phyloP scores from a whole-genome alignment of 148 eudicot genomes.

The Heliosperma pusillum region DNA sequence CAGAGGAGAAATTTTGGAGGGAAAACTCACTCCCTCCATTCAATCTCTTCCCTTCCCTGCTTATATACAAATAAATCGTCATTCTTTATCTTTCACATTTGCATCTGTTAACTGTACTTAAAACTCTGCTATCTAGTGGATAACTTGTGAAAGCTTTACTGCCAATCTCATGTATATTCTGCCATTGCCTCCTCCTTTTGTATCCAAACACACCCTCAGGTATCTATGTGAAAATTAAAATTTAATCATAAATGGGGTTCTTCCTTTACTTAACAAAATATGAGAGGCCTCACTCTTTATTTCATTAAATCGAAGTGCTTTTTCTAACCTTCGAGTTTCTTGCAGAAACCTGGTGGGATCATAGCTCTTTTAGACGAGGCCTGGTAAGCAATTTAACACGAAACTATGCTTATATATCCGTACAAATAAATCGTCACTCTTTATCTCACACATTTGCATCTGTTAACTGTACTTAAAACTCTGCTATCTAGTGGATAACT shows the following conservation, averaged over 20 bases:
- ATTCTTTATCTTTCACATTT: background rate
- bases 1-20: background rate
- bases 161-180: conserved; percentile 14
- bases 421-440: background rate
- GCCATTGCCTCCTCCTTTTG: background rate
- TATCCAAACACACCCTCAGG: background rate
- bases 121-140: background rate
- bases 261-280: background rate
- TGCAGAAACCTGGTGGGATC: conserved; percentile 97
- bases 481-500: background rate
- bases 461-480: conserved; percentile 1
- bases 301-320: background rate
- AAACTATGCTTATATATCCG: background rate
- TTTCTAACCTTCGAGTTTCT: conserved; percentile 14
- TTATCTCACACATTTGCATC: background rate
- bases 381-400: conserved; percentile 47
- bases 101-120: background rate
- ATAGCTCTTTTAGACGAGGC: conserved; percentile 97
- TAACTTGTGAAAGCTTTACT: conserved; percentile 3
- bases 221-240: no score
- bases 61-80: background rate
- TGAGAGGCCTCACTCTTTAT: background rate
- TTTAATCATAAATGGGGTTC: no score
- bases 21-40: background rate
- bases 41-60: background rate